These are phyloP conservation scores for Aspergillus nomiae DNA, from an alignment of 2,329 filamentous ascomycete species.

Conservation along the genomic window DNA sequence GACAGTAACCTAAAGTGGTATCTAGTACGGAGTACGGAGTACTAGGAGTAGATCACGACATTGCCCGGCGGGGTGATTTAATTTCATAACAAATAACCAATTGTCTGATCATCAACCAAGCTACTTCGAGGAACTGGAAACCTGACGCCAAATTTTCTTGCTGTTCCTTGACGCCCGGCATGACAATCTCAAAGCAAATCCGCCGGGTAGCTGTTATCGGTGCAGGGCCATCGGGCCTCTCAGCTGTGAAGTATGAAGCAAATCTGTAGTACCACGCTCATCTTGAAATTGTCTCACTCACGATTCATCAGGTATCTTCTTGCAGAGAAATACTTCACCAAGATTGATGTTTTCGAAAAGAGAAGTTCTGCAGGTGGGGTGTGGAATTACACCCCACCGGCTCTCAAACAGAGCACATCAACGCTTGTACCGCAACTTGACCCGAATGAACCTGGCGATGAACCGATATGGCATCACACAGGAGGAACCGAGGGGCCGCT, in stretches of 20 bases:
- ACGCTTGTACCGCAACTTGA: constrained; percentile 68
- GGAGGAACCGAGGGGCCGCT: constrained; percentile 22
- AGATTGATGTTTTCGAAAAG: constrained; percentile 80
- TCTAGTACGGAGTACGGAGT: neutral
- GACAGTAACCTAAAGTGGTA: neutral
- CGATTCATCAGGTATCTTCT: constrained; percentile 61
- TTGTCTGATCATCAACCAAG: neutral
- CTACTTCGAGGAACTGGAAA: neutral
- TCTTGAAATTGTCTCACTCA: constrained; percentile 20
- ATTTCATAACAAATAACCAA: neutral
- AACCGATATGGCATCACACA: constrained; percentile 56
- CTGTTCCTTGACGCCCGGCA: constrained; percentile 7
- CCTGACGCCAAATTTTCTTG: neutral
- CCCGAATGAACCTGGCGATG: constrained; percentile 61
- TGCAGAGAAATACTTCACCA: constrained; percentile 69
- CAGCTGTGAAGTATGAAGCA: constrained; percentile 66
- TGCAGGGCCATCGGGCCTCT: constrained; percentile 77
- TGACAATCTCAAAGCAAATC: constrained; percentile 28
- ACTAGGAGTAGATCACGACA: neutral
- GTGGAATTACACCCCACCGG: constrained; percentile 73
- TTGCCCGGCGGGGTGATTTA: neutral
- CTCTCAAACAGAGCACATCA: constrained; percentile 44
- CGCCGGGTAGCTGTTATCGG: constrained; percentile 72
- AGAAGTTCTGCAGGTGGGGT: constrained; percentile 75
- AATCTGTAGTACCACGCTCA: neutral